Percentiles rank a stretch among this genome's conserved stretches.
These are phyloP conservation scores for Tulasnella sp. DNA, from an alignment of 768 basidiomycete genomes.

Conservation along the genomic window DNA sequence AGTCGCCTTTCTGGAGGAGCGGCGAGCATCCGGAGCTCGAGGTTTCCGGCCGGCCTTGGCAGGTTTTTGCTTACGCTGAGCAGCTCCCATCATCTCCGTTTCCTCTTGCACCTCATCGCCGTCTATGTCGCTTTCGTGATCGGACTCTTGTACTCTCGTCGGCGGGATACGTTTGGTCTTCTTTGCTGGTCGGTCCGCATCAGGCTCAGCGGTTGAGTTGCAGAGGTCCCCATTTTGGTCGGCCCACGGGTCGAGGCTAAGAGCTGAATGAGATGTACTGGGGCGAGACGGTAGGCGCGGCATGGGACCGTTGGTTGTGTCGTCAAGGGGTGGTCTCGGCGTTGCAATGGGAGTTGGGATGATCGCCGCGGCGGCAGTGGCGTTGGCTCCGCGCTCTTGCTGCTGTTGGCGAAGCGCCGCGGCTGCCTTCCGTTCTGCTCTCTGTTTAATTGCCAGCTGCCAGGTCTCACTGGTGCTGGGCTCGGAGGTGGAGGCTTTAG, in stretches of 20 bases:
- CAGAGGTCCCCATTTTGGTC: neutral
- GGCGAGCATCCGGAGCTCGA: neutral
- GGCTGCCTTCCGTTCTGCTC: neutral
- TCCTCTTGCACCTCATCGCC: neutral
- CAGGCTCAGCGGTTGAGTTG: neutral
- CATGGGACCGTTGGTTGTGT: no score
- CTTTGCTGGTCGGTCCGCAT: neutral
- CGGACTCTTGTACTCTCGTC: neutral
- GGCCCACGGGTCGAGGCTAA: neutral
- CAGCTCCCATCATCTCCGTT: neutral
- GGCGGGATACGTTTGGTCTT: neutral
- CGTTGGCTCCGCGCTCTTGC: no score
- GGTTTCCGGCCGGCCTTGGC: neutral
- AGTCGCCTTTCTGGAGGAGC: neutral
- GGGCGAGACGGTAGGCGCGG: no score
- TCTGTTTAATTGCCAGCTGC: neutral
- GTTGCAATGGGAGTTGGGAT: no score
- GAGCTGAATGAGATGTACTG: neutral
- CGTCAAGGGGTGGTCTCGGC: no score
- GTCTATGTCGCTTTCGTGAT: neutral
- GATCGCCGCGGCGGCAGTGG: no score
- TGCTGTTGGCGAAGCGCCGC: no score
- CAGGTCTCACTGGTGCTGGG: neutral
- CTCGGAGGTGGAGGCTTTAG: neutral
- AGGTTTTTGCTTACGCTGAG: neutral